Evolutionary conservation across 2,329 filamentous ascomycete genomes (phyloP), one percentile per base, ranked within the genome.

Genomic region (Claviceps humidiphila): DNA sequence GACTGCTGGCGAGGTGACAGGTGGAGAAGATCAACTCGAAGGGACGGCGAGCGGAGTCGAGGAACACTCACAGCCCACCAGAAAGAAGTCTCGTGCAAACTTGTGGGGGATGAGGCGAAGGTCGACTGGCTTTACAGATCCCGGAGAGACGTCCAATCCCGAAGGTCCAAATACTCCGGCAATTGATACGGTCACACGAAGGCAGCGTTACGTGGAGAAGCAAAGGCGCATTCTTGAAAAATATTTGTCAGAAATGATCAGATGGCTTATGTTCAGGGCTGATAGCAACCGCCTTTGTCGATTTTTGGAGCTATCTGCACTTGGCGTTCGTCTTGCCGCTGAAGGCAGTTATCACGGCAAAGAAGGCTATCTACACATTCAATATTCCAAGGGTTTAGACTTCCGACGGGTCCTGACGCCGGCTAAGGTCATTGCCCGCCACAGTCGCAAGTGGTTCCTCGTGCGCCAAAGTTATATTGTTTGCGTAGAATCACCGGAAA

Each of bases 261-360:
- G 88, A 51, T 97, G 91, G 79, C 81, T 98, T 60, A 97, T 98
- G 69, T 98, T 98, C 70, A 82, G 91, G 46, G 84, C 93, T 6
- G 91, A 97, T 67, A 96, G 89, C 69, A 97, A 96, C 62, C 82
- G 93, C 9, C 74, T 98, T 4, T 98, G 93, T 70, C 93, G 94
- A 58, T 98, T 98, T 65, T 74, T 98, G 2, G 93, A 98, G 65
- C 74, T 98, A 8, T 98, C 93, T 20, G 91, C 94, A 0, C 75
- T 98, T 5, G 93, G 93, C 22, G 89, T 98, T 49, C 84, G 94
- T 47, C 78, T 98, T 49, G 93, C 93, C 24, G 89, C 91, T 0
- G 94, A 98, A 68, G 90, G 89, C 30, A 95, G 90, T 60, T 97
- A 96, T 61, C 93, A 98, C 64, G 94, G 93, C 54, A 98, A 98